Evolutionary conservation across 2,329 filamentous ascomycete species (phyloP).

Genomic region (Didymosphaeria variabile): DNA sequence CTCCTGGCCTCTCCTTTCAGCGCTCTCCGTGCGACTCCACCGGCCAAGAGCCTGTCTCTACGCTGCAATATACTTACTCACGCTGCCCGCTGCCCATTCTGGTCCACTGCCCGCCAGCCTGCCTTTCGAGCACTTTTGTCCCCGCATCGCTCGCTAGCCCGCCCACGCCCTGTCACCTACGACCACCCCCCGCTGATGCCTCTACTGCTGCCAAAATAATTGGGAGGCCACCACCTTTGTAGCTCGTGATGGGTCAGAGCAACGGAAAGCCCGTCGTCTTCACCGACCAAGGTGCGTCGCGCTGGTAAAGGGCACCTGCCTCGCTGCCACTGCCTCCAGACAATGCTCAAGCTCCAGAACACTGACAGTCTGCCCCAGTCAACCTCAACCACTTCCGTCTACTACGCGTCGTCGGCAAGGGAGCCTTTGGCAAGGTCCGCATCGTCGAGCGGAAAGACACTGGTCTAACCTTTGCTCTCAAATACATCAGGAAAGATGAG

Average conservation of each 20-base stretch:
- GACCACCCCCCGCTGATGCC: constrained; percentile 23
- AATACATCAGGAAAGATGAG: constrained; percentile 99
- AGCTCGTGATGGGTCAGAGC: constrained; percentile 82
- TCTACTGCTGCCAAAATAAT: constrained; percentile 1
- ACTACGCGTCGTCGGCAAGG: constrained; percentile 93
- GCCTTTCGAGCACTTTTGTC: constrained; percentile 17
- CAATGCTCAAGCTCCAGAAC: constrained; percentile 7
- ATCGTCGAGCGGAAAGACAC: constrained; percentile 99
- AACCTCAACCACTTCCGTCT: constrained; percentile 98
- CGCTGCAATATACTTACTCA: constrained; percentile 15
- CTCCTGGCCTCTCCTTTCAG: constrained; percentile 37
- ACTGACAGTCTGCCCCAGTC: constrained; percentile 63
- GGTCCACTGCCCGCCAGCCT: constrained; percentile 15
- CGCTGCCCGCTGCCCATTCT: constrained; percentile 10
- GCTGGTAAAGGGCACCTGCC: neutral
- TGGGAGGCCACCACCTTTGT: constrained; percentile 36
- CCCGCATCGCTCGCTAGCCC: constrained; percentile 19
- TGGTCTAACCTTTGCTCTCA: constrained; percentile 90
- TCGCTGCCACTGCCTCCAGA: constrained; percentile 9
- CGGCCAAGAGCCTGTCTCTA: constrained; percentile 17
- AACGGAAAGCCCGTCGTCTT: constrained; percentile 93
- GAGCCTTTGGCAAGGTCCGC: constrained; percentile 97
- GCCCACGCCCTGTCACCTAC: constrained; percentile 17
- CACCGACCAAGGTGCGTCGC: constrained; percentile 83
- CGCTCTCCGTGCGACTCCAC: constrained; percentile 20